Conservation (phyloP, 2,329 filamentous ascomycete species). For the Mycosphaerelloides madeirae region DNA sequence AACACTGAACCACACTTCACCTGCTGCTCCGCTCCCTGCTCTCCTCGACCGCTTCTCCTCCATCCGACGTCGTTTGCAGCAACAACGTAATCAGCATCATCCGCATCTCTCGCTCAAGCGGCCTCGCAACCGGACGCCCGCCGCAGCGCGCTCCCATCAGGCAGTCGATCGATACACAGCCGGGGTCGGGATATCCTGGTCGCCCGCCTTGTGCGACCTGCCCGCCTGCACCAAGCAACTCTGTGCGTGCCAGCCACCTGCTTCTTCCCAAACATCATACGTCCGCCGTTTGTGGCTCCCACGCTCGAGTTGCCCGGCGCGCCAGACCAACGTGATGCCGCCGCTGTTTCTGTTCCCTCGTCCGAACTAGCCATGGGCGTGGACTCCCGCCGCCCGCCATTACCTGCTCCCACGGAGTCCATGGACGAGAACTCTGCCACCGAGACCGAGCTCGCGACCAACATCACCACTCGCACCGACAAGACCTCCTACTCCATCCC, state of each 20-base stretch:
- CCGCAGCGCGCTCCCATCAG: too few species aligned
- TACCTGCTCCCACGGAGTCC: conserved; percentile 73
- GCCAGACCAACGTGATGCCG: neutral
- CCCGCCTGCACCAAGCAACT: neutral
- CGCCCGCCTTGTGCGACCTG: neutral
- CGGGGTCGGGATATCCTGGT: too few species aligned
- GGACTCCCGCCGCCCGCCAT: conserved; percentile 45
- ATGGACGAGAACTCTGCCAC: conserved; percentile 49
- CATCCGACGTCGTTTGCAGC: too few species aligned
- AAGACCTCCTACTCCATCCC: conserved; percentile 73
- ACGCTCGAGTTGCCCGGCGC: neutral
- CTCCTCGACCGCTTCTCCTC: too few species aligned
- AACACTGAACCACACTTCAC: too few species aligned
- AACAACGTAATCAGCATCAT: too few species aligned
- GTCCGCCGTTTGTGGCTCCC: conserved; percentile 1
- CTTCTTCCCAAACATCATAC: neutral
- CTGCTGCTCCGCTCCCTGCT: too few species aligned
- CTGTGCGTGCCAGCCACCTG: neutral
- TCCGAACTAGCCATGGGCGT: conserved; percentile 9
- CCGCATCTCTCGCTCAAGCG: too few species aligned
- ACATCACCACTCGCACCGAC: conserved; percentile 64
- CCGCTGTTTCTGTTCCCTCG: too few species aligned
- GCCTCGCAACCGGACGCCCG: too few species aligned
- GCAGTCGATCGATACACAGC: too few species aligned
- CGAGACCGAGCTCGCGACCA: conserved; percentile 56